Conservation (phyloP, 2,329 filamentous ascomycete species). For the Apiospora marii region DNA sequence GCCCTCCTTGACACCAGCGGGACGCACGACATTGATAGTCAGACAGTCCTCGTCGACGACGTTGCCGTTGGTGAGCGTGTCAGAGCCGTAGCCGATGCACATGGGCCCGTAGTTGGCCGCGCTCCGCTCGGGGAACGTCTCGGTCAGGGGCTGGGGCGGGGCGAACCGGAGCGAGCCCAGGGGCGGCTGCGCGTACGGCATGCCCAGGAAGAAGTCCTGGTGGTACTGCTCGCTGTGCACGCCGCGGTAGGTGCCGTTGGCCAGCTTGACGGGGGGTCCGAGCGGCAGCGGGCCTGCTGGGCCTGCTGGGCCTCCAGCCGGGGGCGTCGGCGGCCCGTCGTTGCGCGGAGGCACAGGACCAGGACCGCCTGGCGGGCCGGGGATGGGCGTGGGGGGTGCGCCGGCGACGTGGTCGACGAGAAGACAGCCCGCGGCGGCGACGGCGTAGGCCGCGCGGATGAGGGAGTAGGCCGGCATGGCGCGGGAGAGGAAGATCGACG, state of each 20-base stretch:
- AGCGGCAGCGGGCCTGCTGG: neutral
- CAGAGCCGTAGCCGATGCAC: conserved; percentile 58
- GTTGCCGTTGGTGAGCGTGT: conserved; percentile 24
- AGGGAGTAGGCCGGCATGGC: neutral
- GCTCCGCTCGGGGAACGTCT: conserved; percentile 49
- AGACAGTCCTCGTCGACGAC: conserved; percentile 62
- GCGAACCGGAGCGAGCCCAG: conserved; percentile 52
- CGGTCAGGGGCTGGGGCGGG: conserved; percentile 53
- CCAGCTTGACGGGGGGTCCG: conserved; percentile 42
- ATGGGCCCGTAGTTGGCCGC: conserved; percentile 54
- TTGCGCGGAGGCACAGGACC: too few relatives aligned
- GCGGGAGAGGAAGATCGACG: neutral
- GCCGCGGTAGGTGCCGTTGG: conserved; percentile 54
- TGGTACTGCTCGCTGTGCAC: conserved; percentile 45
- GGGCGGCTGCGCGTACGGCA: conserved; percentile 59
- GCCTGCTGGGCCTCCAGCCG: too few relatives aligned
- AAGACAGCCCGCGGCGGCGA: neutral
- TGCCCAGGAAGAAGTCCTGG: conserved; percentile 55
- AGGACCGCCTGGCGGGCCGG: neutral
- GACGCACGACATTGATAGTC: conserved; percentile 68
- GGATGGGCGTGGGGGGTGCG: neutral
- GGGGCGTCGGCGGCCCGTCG: neutral
- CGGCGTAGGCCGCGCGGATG: neutral
- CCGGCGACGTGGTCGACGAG: conserved; percentile 15
- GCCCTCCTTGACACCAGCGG: conserved; percentile 47